Percentiles rank a stretch among this genome's conserved stretches.
These are phyloP conservation scores for Discostella pseudostelligera DNA, from an alignment of 108 stramenopile species.

Conservation along the genomic window DNA sequence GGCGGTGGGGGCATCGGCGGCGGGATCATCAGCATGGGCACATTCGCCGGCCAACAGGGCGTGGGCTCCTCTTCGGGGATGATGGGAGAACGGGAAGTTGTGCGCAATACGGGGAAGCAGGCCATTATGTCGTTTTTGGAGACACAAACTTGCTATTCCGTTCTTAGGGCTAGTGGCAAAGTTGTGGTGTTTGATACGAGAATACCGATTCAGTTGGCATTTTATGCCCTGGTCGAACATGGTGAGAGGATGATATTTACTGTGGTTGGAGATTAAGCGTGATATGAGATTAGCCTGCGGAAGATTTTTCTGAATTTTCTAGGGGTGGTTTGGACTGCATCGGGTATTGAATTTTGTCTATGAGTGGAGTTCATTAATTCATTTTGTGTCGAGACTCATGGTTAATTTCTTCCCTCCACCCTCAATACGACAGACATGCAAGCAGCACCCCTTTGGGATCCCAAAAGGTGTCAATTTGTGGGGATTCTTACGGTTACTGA, in stretches of 20 bases:
- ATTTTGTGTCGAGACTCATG: not conserved
- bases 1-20: not conserved
- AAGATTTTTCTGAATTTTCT: no score
- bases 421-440: constrained; percentile 63
- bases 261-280: not conserved
- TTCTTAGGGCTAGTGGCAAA: constrained; percentile 78
- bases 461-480: constrained; percentile 79
- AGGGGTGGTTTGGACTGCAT: not conserved
- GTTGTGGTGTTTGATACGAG: constrained; percentile 97
- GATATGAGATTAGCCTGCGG: not conserved
- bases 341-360: not conserved
- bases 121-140: constrained; percentile 81
- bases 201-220: constrained; percentile 96
- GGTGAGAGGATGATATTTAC: constrained; percentile 58
- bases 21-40: constrained; percentile 1
- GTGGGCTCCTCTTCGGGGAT: constrained; percentile 25
- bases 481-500: constrained; percentile 94
- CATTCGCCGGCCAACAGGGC: not conserved
- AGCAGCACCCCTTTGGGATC: constrained; percentile 96
- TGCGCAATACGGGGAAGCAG: constrained; percentile 71
- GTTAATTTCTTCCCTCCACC: not conserved
- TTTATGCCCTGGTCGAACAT: constrained; percentile 98
- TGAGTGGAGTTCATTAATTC: no score
- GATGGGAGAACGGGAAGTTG: constrained; percentile 73
- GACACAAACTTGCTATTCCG: constrained; percentile 71